Conservation (phyloP, 2,329 filamentous ascomycete species). For the Diplodia intermedia region DNA sequence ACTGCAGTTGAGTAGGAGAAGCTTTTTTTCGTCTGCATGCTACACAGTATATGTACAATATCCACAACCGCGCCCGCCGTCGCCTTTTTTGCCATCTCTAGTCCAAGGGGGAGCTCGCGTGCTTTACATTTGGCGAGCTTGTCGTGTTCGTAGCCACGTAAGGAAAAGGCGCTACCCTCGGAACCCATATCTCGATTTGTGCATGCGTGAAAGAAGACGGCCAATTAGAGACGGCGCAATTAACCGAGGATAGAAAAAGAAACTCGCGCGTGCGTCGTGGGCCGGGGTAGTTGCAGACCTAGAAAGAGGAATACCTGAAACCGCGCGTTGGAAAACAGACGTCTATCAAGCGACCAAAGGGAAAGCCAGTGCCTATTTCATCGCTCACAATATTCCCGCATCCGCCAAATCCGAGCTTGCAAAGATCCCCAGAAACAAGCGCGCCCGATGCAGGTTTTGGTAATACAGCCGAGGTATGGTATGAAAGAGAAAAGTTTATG, state of each 20-base stretch:
- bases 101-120: conserved; percentile 14
- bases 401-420: conserved; percentile 20
- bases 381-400: conserved; percentile 29
- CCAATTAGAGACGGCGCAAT: conserved; percentile 17
- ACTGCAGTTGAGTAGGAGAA: conserved; percentile 9
- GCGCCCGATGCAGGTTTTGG: conserved; percentile 31
- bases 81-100: conserved; percentile 10
- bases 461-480: conserved; percentile 28
- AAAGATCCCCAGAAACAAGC: conserved; percentile 18
- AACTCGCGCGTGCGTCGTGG: conserved; percentile 3
- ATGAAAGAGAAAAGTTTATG: conserved; percentile 26
- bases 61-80: conserved; percentile 26
- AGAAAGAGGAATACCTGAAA: conserved; percentile 15
- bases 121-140: conserved; percentile 14
- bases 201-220: conserved; percentile 9
- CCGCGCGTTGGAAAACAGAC: conserved; percentile 19
- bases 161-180: conserved; percentile 14
- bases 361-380: conserved; percentile 16
- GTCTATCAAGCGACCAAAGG: conserved; percentile 21
- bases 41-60: conserved; percentile 27
- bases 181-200: conserved; percentile 15
- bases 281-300: conserved; percentile 12
- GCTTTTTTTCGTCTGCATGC: conserved; percentile 27
- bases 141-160: conserved; percentile 21
- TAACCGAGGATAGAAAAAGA: conserved; percentile 19